phyloP scores from a whole-genome alignment of 768 basidiomycete species.

The Podaxis rugospora region DNA sequence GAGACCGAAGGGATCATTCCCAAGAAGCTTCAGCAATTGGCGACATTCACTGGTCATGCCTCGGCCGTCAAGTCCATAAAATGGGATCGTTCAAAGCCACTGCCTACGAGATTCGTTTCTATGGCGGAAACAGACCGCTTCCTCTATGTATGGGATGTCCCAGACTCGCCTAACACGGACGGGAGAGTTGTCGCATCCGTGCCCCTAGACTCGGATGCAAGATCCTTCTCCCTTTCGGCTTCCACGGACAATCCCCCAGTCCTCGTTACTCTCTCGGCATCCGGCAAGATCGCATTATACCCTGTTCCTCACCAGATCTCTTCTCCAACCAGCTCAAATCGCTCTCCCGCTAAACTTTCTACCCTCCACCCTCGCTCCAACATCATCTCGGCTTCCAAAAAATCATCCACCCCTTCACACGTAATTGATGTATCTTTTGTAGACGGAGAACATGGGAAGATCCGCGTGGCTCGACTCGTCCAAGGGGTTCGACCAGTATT shows the following conservation, averaged over 20 bases:
- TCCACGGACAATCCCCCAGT: constrained; percentile 29
- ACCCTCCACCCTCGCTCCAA: constrained; percentile 51
- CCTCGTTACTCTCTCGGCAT: constrained; percentile 52
- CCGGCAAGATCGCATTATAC: constrained; percentile 56
- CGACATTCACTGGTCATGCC: constrained; percentile 63
- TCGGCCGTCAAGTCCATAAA: constrained; percentile 47
- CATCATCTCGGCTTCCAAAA: constrained; percentile 36
- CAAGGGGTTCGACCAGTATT: constrained; percentile 59
- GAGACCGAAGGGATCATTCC: constrained; percentile 22
- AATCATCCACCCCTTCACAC: constrained; percentile 26
- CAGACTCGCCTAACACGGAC: constrained; percentile 33
- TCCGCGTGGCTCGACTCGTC: constrained; percentile 50
- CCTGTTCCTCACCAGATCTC: constrained; percentile 45
- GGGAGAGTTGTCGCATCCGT: constrained; percentile 57
- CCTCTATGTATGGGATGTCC: constrained; percentile 57
- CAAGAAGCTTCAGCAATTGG: constrained; percentile 40
- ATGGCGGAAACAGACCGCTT: constrained; percentile 60
- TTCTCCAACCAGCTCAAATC: constrained; percentile 32
- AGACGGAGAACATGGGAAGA: constrained; percentile 31
- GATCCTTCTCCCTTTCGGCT: constrained; percentile 33
- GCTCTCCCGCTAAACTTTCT: constrained; percentile 40
- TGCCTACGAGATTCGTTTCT: constrained; percentile 49
- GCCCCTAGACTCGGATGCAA: constrained; percentile 62
- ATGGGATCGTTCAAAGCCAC: constrained; percentile 43
- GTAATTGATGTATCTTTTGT: constrained; percentile 47